These are phyloP conservation scores for Gautieria morchelliformis DNA, from an alignment of 768 basidiomycete genomes.

Conservation along the genomic window DNA sequence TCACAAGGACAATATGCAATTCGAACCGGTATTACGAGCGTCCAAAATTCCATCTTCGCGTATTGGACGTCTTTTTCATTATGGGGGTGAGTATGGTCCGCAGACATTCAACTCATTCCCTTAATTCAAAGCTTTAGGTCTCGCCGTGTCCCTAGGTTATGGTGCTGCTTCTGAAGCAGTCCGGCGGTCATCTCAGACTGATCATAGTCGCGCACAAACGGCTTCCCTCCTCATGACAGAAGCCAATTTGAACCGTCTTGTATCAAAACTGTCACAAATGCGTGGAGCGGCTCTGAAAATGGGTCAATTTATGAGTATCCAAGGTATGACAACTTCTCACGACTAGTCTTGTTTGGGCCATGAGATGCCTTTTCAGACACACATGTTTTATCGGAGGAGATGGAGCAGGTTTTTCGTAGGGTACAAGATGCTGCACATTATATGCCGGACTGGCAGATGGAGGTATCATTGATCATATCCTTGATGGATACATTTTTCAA, in stretches of 20 bases:
- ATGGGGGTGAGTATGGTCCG: conserved; percentile 55
- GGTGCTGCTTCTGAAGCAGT: conserved; percentile 85
- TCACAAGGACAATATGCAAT: conserved; percentile 12
- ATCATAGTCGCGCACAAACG: conserved; percentile 20
- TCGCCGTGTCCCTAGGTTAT: conserved; percentile 81
- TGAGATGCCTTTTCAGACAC: conserved; percentile 50
- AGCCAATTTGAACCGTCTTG: conserved; percentile 81
- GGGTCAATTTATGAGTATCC: conserved; percentile 96
- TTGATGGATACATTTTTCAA: conserved; percentile 5
- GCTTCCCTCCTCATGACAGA: conserved; percentile 75
- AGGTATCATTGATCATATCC: conserved; percentile 38
- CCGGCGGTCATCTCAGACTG: conserved; percentile 45
- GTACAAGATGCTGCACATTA: conserved; percentile 96
- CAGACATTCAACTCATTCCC: not conserved
- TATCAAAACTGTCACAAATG: conserved; percentile 91
- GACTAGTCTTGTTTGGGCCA: not conserved
- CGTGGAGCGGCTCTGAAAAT: conserved; percentile 92
- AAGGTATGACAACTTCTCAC: conserved; percentile 38
- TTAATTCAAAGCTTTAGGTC: conserved; percentile 38
- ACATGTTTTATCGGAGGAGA: conserved; percentile 74
- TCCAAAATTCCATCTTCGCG: conserved; percentile 89
- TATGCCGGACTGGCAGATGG: conserved; percentile 99
- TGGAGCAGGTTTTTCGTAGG: conserved; percentile 79
- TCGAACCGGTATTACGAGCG: conserved; percentile 38
- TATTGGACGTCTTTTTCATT: conserved; percentile 85